phyloP scores from a whole-genome alignment of 108 stramenopile species.

The Pseudonitzschia multistriata region DNA sequence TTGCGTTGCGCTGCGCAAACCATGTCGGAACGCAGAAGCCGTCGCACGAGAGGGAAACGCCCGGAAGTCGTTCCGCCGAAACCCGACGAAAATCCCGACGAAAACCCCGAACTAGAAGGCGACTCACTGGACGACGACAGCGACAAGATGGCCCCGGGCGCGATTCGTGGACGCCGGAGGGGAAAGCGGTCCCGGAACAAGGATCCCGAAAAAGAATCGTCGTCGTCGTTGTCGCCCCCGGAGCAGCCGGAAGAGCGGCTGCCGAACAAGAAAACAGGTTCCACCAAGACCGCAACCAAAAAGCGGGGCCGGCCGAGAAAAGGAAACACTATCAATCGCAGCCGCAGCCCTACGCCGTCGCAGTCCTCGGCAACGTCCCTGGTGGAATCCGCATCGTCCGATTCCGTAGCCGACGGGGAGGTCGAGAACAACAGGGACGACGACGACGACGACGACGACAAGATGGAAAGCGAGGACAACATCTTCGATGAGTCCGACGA shows the following conservation, averaged over 20 bases:
- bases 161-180: not conserved
- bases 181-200: not conserved
- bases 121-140: not conserved
- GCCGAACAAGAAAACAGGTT: not conserved
- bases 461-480: not conserved
- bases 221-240: not conserved
- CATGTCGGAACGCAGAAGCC: constrained; percentile 24
- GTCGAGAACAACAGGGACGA: not conserved
- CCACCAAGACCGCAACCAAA: not conserved
- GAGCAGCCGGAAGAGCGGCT: too few relatives aligned
- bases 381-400: not conserved
- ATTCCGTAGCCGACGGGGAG: not conserved
- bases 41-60: constrained; percentile 24
- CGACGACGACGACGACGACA: constrained; percentile 16
- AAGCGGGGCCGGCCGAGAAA: not conserved
- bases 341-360: not conserved
- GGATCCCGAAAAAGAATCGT: not conserved
- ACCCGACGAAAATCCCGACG: constrained; percentile 22
- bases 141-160: constrained; percentile 2
- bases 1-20: not conserved
- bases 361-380: not conserved
- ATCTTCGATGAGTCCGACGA: not conserved
- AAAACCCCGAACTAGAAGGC: not conserved
- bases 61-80: constrained; percentile 31
- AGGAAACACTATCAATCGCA: not conserved